A percentile compares a stretch with the other conserved stretches of the same genome.
These are phyloP conservation scores for Cordyceps tenuipes DNA, from an alignment of 2,329 filamentous ascomycete species.

Conservation along the genomic window DNA sequence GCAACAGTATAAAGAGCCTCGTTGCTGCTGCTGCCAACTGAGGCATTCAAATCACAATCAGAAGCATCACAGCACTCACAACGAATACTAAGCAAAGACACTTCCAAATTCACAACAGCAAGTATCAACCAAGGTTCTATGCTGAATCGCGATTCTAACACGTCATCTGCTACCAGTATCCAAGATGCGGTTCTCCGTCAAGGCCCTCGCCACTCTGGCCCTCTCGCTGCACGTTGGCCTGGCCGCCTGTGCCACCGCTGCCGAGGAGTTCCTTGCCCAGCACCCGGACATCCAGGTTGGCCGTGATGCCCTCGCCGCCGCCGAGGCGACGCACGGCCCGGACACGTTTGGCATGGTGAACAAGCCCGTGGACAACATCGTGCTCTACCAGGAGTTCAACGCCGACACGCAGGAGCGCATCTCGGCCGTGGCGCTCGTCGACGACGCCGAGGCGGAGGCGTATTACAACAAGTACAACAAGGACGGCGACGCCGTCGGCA, in stretches of 20 bases:
- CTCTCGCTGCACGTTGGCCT: not conserved
- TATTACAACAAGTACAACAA: slow-evolving; percentile 10
- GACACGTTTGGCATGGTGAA: slow-evolving; percentile 15
- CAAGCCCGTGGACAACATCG: slow-evolving; percentile 13
- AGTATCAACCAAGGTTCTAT: not conserved
- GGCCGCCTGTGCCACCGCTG: not conserved
- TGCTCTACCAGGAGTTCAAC: slow-evolving; percentile 13
- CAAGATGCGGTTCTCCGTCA: not conserved
- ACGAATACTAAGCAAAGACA: not conserved
- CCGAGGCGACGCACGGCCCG: slow-evolving; percentile 6
- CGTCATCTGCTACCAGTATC: not conserved
- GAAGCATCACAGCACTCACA: not conserved
- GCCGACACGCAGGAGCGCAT: slow-evolving; percentile 13
- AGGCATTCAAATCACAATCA: not conserved
- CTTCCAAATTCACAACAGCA: not conserved
- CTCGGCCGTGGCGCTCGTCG: slow-evolving; percentile 12
- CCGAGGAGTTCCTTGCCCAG: slow-evolving; percentile 11
- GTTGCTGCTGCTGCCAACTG: not conserved
- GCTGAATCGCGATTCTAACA: not conserved
- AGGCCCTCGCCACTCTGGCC: not conserved
- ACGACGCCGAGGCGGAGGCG: slow-evolving; percentile 9
- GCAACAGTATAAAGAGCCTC: not conserved
- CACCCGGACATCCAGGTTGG: slow-evolving; percentile 14
- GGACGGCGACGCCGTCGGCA: slow-evolving; percentile 3
- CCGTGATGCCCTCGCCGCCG: slow-evolving; percentile 12